Evolutionary conservation across 1,139 yeast genomes (phyloP).

Genomic region (Eremothecium gossypii): DNA sequence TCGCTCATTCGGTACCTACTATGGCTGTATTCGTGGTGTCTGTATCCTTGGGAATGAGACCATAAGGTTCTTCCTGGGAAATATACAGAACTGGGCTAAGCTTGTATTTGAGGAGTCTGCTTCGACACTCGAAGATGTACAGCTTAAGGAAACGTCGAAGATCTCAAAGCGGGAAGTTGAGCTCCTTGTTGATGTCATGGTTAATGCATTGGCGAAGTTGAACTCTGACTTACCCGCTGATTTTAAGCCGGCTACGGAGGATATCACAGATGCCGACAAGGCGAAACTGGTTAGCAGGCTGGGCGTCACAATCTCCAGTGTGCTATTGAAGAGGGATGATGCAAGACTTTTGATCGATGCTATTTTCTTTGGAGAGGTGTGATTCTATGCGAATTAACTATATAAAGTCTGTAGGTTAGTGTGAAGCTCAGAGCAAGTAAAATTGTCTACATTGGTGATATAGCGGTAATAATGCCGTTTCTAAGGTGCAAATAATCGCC

Average conservation of each 20-base stretch:
- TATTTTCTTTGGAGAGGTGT: conserved; percentile 64
- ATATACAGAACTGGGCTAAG: conserved; percentile 69
- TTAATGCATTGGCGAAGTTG: conserved; percentile 41
- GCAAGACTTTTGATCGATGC: conserved; percentile 53
- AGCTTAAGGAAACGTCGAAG: conserved; percentile 14
- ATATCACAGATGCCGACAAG: conserved; percentile 37
- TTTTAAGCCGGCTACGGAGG: conserved; percentile 28
- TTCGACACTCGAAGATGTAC: conserved; percentile 8
- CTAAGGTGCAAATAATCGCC: conserved; percentile 30
- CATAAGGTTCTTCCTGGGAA: conserved; percentile 76
- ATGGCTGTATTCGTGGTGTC: conserved; percentile 84
- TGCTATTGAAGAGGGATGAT: conserved; percentile 44
- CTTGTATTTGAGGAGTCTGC: conserved; percentile 39
- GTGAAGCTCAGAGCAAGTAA: background rate
- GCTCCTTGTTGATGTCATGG: conserved; percentile 39
- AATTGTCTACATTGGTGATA: too few species aligned
- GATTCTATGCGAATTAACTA: background rate
- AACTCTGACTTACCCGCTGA: conserved; percentile 31
- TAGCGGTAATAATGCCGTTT: background rate
- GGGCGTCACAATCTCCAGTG: conserved; percentile 50
- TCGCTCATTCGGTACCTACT: conserved; percentile 79
- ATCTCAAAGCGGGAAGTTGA: conserved; percentile 36
- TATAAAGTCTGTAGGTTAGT: background rate
- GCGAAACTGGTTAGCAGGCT: conserved; percentile 45
- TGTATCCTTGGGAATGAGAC: conserved; percentile 82